Conservation (phyloP, 2,329 filamentous ascomycete species). For the Aspergillus vadensis region DNA sequence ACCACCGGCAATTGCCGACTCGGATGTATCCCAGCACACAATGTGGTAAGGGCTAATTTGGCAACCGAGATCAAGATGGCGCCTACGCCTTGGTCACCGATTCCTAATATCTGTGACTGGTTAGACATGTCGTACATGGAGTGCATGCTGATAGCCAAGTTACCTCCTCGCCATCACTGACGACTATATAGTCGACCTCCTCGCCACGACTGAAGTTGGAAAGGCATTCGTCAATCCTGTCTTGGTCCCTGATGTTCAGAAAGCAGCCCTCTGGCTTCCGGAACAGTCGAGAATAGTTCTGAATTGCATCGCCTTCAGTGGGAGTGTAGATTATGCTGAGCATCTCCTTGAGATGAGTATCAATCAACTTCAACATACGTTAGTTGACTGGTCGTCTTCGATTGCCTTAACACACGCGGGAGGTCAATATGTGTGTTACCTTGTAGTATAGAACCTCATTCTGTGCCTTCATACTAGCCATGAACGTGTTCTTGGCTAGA, state of each 20-base stretch:
- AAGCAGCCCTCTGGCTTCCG: conserved; percentile 79
- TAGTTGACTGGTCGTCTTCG: background rate
- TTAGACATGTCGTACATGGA: no score
- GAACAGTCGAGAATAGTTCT: conserved; percentile 79
- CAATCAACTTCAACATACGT: conserved; percentile 58
- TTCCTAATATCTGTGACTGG: conserved; percentile 70
- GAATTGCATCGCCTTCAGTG: conserved; percentile 85
- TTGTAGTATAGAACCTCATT: conserved; percentile 81
- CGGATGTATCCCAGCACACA: conserved; percentile 85
- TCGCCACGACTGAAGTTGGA: conserved; percentile 68
- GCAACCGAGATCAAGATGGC: conserved; percentile 82
- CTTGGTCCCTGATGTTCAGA: conserved; percentile 69
- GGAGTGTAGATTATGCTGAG: conserved; percentile 89
- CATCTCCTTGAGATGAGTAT: conserved; percentile 82
- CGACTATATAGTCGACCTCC: conserved; percentile 85
- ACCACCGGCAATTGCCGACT: conserved; percentile 77
- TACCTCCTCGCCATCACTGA: conserved; percentile 67
- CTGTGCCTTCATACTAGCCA: conserved; percentile 82
- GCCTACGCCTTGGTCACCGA: conserved; percentile 85
- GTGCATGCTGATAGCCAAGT: background rate
- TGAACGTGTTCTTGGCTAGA: conserved; percentile 82
- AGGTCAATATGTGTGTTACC: conserved; percentile 45
- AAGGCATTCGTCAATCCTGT: conserved; percentile 66
- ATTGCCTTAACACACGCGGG: background rate
- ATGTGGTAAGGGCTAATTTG: conserved; percentile 77